phyloP scores from a whole-genome alignment of 2,329 filamentous ascomycete genomes.

The Cladosporium oxysporum region DNA sequence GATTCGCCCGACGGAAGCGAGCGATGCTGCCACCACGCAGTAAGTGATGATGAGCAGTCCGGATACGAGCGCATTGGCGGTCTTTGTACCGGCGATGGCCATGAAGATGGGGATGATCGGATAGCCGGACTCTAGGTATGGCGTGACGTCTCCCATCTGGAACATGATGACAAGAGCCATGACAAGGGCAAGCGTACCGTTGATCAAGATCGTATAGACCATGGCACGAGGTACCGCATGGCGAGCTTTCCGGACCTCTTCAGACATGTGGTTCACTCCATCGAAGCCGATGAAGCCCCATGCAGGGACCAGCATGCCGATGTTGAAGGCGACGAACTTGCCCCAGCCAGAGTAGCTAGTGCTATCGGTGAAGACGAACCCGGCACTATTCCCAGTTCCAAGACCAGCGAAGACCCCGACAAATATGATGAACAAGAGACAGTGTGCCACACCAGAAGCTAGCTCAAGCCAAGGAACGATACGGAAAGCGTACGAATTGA shows the following conservation, averaged over 20 bases:
- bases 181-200: conserved; percentile 40
- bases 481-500: conserved; percentile 41
- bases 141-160: conserved; percentile 39
- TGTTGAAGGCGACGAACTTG: conserved; percentile 15
- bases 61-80: conserved; percentile 22
- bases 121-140: conserved; percentile 16
- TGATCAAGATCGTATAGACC: conserved; percentile 46
- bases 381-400: conserved; percentile 16
- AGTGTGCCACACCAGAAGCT: conserved; percentile 21
- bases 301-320: conserved; percentile 18
- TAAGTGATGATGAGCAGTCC: conserved; percentile 24
- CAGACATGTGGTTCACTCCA: conserved; percentile 38
- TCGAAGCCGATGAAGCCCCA: conserved; percentile 21
- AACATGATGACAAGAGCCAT: conserved; percentile 44
- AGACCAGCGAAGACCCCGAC: conserved; percentile 20
- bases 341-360: conserved; percentile 16
- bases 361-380: conserved; percentile 21
- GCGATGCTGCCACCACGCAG: conserved; percentile 25
- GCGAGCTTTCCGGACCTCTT: conserved; percentile 43
- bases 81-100: conserved; percentile 16
- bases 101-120: conserved; percentile 22
- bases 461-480: conserved; percentile 33
- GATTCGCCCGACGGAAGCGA: conserved; percentile 23
- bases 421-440: conserved; percentile 23
- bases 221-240: conserved; percentile 35